These are phyloP conservation scores for Vigna radiata DNA, from an alignment of 306 rosid genomes.

Conservation along the genomic window DNA sequence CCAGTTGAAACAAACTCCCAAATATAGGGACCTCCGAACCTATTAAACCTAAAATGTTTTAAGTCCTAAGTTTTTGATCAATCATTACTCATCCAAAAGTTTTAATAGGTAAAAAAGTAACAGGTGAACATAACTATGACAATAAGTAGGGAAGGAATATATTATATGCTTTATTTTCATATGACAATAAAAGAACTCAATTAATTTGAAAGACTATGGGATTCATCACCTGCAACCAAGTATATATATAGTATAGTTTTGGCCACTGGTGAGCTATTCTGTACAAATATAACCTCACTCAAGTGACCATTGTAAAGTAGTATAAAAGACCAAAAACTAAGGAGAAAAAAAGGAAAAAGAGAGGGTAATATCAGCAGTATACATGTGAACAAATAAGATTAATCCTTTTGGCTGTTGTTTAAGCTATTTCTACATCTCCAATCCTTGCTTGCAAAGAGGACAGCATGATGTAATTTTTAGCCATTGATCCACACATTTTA, in stretches of 20 bases:
- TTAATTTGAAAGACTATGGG: slow-evolving; percentile 5
- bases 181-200: neutral
- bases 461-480: slow-evolving; percentile 79
- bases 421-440: slow-evolving; percentile 54
- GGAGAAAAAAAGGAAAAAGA: neutral
- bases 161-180: neutral
- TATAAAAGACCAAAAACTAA: slow-evolving; percentile 42
- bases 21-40: no score
- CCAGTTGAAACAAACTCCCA: no score
- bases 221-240: slow-evolving; percentile 32
- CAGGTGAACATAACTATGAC: no score
- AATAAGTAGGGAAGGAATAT: no score
- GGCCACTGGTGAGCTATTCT: slow-evolving; percentile 77
- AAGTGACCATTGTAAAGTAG: slow-evolving; percentile 56
- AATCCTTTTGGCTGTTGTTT: slow-evolving; percentile 10
- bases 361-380: slow-evolving; percentile 22
- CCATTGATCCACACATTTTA: slow-evolving; percentile 95
- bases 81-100: no score
- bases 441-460: slow-evolving; percentile 95
- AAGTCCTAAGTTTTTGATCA: no score
- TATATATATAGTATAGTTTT: slow-evolving; percentile 37
- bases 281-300: slow-evolving; percentile 78
- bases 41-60: no score
- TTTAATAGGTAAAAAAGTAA: no score
- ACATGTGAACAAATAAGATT: slow-evolving; percentile 36